phyloP scores from a whole-genome alignment of 1,284 basidiomycete genomes.

The Cutaneotrichosporon spelunceum region DNA sequence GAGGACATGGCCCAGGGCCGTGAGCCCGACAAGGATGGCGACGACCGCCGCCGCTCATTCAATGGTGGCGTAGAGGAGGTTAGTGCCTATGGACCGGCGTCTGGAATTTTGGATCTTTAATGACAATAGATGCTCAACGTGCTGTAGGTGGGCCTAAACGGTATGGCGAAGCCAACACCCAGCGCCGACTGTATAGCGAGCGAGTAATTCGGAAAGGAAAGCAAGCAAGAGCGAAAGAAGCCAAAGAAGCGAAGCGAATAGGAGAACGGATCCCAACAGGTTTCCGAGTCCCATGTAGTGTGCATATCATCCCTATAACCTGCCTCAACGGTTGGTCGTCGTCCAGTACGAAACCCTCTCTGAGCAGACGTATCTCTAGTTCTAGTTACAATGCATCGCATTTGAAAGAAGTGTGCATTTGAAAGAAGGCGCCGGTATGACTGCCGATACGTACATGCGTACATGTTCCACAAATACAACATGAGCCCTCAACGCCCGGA shows the following conservation, averaged over 20 bases:
- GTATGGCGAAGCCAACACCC: not conserved
- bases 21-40: not conserved
- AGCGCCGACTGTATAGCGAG: constrained; percentile 2
- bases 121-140: constrained; percentile 1
- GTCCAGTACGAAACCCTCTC: not conserved
- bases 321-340: not conserved
- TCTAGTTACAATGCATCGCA: not conserved
- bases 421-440: too few relatives aligned
- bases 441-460: not conserved
- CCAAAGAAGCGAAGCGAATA: not conserved
- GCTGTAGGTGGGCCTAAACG: constrained; percentile 1
- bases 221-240: not conserved
- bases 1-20: constrained; percentile 6
- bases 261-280: not conserved
- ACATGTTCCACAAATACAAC: not conserved
- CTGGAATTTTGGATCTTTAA: not conserved
- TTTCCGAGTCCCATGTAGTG: not conserved
- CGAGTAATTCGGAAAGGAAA: not conserved
- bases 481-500: not conserved
- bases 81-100: not conserved
- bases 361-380: not conserved
- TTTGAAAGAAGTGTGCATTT: too few relatives aligned
- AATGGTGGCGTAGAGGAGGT: not conserved
- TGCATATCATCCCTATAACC: not conserved
- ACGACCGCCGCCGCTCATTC: constrained; percentile 2